A percentile compares a stretch with the other conserved stretches of the same genome.
Conservation (phyloP, 2,329 filamentous ascomycete species). For the Fusarium graminum region DNA sequence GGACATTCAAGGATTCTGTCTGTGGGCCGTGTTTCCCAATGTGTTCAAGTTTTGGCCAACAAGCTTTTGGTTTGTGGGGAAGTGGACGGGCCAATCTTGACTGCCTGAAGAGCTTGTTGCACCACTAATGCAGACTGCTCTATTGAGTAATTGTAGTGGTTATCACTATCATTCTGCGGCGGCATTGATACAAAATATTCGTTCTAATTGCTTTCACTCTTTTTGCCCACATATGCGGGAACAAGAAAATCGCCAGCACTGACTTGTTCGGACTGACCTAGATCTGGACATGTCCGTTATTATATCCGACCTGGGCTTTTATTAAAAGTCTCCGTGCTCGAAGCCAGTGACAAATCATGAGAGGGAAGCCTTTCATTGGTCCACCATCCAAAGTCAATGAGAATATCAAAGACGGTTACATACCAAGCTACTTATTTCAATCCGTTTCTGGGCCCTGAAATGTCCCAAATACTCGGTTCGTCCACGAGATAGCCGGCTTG, state of each 20-base stretch:
- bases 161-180: not conserved
- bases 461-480: constrained; percentile 34
- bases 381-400: constrained; percentile 14
- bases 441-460: not conserved
- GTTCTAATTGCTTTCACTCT: not conserved
- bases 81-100: constrained; percentile 39
- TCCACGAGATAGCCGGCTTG: constrained; percentile 35
- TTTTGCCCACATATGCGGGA: not conserved
- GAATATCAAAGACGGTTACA: constrained; percentile 7
- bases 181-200: not conserved
- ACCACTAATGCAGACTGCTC: constrained; percentile 28
- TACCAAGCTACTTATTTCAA: constrained; percentile 9
- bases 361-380: not conserved
- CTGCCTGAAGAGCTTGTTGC: constrained; percentile 15
- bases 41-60: constrained; percentile 34
- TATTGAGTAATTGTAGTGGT: not conserved
- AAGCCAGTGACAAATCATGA: constrained; percentile 5
- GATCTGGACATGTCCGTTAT: constrained; percentile 12
- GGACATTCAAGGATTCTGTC: constrained; percentile 29
- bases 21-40: constrained; percentile 38
- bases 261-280: not conserved
- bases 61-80: constrained; percentile 44
- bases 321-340: constrained; percentile 3
- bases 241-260: not conserved
- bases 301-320: constrained; percentile 22